These are phyloP conservation scores for Globisporangium middletonii DNA, from an alignment of 352 stramenopile species.

Conservation along the genomic window DNA sequence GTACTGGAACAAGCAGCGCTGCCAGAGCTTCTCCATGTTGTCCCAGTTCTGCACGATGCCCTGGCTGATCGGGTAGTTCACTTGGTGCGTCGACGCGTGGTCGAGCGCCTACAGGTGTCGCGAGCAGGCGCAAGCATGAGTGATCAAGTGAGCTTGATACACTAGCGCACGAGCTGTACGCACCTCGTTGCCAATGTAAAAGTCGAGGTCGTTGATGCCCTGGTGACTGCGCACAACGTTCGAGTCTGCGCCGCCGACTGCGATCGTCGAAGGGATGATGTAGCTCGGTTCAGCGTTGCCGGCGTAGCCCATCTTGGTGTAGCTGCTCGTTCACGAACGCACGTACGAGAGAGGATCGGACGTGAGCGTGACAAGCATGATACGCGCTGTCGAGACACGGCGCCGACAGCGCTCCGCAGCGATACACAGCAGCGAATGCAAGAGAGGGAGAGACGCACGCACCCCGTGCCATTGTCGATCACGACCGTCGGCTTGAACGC, in stretches of 20 bases:
- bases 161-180: constrained; percentile 1
- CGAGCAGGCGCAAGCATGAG: no score
- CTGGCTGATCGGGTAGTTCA: constrained; percentile 88
- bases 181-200: constrained; percentile 92
- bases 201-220: constrained; percentile 93
- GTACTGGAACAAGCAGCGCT: constrained; percentile 91
- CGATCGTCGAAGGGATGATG: constrained; percentile 95
- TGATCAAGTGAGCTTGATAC: not conserved
- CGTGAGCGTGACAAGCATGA: not conserved
- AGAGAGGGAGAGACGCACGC: constrained; percentile 15
- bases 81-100: constrained; percentile 88
- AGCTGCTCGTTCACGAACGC: constrained; percentile 34
- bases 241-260: constrained; percentile 56
- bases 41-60: constrained; percentile 94
- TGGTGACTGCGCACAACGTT: constrained; percentile 79
- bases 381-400: not conserved
- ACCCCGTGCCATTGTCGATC: constrained; percentile 96
- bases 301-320: constrained; percentile 96
- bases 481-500: constrained; percentile 90
- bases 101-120: constrained; percentile 41
- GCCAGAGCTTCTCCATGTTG: constrained; percentile 94
- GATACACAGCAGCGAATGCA: not conserved
- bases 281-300: constrained; percentile 93
- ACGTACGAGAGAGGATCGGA: not conserved
- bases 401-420: not conserved